A percentile compares a stretch with the other conserved stretches of the same genome.
Conservation (phyloP, 2,329 filamentous ascomycete genomes). For the Aureobasidium pullulans region DNA sequence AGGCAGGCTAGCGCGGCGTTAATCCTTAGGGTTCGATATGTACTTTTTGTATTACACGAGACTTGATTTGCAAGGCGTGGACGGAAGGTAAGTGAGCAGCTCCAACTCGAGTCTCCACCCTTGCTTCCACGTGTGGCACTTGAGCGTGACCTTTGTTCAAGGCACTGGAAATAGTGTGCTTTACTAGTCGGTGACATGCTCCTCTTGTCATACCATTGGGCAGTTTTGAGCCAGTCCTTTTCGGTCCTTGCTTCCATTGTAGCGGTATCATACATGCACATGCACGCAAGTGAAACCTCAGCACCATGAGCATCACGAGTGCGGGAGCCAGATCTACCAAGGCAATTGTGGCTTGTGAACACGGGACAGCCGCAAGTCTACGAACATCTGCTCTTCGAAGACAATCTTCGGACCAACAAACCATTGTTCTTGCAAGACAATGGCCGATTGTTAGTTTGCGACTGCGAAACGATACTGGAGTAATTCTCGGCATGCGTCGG, state of each 20-base stretch:
- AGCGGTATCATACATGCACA: constrained; percentile 5
- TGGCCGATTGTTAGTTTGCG: too few relatives aligned
- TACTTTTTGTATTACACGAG: background rate
- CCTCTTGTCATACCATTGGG: constrained; percentile 1
- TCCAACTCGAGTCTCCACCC: background rate
- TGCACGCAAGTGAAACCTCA: constrained; percentile 5
- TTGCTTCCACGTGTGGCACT: constrained; percentile 11
- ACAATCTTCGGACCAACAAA: background rate
- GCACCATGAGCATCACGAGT: constrained; percentile 3
- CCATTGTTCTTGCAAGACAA: background rate
- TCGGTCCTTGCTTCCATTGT: constrained; percentile 1
- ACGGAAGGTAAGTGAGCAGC: constrained; percentile 9
- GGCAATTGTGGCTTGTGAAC: background rate
- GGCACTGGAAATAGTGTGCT: background rate
- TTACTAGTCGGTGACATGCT: background rate
- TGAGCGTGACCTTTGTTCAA: constrained; percentile 9
- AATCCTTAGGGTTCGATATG: background rate
- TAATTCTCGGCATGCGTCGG: background rate
- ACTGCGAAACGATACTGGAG: background rate
- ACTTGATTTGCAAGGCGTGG: constrained; percentile 2
- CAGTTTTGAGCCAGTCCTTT: background rate
- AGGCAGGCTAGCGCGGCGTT: constrained; percentile 5
- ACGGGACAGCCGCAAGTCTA: background rate
- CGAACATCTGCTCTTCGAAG: background rate
- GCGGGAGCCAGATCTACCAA: background rate